phyloP scores from a whole-genome alignment of 192 early-diverging fungal species.

The Dissophora ornata region DNA sequence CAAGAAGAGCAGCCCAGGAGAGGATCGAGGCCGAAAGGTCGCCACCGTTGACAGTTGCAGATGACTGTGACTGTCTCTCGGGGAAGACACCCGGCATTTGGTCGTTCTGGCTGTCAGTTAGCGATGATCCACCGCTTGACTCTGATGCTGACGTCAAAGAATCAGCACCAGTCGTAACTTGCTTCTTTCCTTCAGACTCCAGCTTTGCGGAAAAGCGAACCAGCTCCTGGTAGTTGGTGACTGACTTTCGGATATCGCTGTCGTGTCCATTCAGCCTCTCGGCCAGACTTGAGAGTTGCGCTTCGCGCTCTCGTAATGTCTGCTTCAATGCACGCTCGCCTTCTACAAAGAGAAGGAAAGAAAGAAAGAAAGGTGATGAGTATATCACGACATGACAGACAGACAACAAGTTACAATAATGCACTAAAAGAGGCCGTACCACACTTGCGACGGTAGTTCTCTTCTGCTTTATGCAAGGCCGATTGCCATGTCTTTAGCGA shows the following conservation, averaged over 20 bases:
- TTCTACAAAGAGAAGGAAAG: slow-evolving; percentile 11
- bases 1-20: slow-evolving; percentile 38
- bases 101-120: no score
- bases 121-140: no score
- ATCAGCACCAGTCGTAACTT: neutral
- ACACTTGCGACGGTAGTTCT: slow-evolving; percentile 51
- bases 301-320: slow-evolving; percentile 30
- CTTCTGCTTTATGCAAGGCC: slow-evolving; percentile 44
- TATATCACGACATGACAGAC: no score
- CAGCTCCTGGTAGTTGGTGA: slow-evolving; percentile 23
- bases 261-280: slow-evolving; percentile 34
- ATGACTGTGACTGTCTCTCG: neutral
- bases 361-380: neutral
- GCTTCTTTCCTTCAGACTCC: slow-evolving; percentile 8
- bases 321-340: slow-evolving; percentile 43
- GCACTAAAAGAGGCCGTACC: slow-evolving; percentile 23
- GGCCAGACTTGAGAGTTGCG: slow-evolving; percentile 17
- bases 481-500: slow-evolving; percentile 38
- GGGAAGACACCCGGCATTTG: slow-evolving; percentile 24
- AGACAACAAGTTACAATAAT: neutral
- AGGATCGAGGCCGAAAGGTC: slow-evolving; percentile 30
- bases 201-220: slow-evolving; percentile 12
- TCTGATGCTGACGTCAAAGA: no score
- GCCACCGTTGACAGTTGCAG: neutral
- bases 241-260: slow-evolving; percentile 22